Evolutionary conservation across 2,329 filamentous ascomycete genomes (phyloP).

Genomic region (Penicillium sp.): DNA sequence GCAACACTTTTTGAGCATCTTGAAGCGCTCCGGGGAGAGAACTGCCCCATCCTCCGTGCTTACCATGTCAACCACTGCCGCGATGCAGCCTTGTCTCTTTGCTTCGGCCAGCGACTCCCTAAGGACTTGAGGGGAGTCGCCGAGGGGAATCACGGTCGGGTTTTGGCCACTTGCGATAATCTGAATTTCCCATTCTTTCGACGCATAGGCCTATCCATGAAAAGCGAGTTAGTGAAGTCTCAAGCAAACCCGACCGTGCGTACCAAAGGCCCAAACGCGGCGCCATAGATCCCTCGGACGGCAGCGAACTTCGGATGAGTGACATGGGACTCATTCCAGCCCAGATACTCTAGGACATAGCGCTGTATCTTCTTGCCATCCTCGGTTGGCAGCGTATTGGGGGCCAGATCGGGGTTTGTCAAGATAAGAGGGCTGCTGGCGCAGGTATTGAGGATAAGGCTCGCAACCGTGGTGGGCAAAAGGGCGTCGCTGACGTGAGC

Average conservation of each 20-base stretch:
- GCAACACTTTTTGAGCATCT: not conserved
- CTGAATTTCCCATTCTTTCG: not conserved
- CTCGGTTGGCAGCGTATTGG: not conserved
- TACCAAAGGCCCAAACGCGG: constrained; percentile 3
- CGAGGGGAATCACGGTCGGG: not conserved
- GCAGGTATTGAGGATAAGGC: not conserved
- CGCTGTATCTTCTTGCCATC: not conserved
- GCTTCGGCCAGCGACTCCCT: not conserved
- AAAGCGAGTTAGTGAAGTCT: not conserved
- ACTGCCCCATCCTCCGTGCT: not conserved
- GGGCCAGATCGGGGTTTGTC: not conserved
- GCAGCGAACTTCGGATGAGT: not conserved
- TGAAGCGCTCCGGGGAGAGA: not conserved
- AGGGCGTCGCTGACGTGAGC: constrained; percentile 2
- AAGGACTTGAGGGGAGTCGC: not conserved
- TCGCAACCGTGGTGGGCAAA: not conserved
- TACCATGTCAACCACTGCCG: not conserved
- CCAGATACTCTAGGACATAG: not conserved
- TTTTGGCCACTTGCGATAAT: not conserved
- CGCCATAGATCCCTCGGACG: not conserved
- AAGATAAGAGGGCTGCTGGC: not conserved
- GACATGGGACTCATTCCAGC: not conserved
- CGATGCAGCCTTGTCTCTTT: not conserved
- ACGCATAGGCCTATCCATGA: not conserved
- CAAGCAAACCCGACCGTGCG: not conserved